Conservation (phyloP, 495 filamentous ascomycete genomes). For the Durotheca rogersii region DNA sequence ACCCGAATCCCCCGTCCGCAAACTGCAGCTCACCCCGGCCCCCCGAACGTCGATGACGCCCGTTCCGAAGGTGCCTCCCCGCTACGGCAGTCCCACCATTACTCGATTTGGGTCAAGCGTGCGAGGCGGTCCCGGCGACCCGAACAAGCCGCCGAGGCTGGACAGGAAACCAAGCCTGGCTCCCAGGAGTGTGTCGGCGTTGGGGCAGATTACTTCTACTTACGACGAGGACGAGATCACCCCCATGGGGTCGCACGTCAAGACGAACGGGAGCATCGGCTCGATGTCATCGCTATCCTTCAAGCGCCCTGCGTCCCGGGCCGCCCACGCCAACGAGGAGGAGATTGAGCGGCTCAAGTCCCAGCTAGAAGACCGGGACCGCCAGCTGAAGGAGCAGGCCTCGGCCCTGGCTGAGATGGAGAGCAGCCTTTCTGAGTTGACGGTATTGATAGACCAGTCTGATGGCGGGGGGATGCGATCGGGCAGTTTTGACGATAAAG, state of each 20-base stretch:
- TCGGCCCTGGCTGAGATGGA: conserved; percentile 83
- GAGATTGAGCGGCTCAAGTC: conserved; percentile 65
- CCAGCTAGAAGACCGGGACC: conserved; percentile 81
- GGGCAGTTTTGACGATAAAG: conserved; percentile 72
- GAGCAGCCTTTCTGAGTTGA: conserved; percentile 70
- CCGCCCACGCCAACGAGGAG: conserved; percentile 53
- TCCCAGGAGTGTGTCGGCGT: conserved; percentile 55
- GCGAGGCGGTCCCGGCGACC: conserved; percentile 57
- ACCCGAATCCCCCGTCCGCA: conserved; percentile 78
- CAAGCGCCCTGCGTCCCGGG: conserved; percentile 53
- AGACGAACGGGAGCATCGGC: conserved; percentile 51
- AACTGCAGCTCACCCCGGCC: conserved; percentile 57
- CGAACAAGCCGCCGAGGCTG: conserved; percentile 52
- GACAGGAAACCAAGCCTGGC: conserved; percentile 53
- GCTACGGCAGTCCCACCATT: conserved; percentile 67
- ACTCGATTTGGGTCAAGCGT: conserved; percentile 66
- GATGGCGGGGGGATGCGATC: conserved; percentile 42
- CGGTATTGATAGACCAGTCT: conserved; percentile 62
- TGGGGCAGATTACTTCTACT: conserved; percentile 45
- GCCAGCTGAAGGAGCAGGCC: conserved; percentile 83
- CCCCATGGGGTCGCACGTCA: conserved; percentile 54
- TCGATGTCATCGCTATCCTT: conserved; percentile 50
- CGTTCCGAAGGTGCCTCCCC: conserved; percentile 42
- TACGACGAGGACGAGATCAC: conserved; percentile 59
- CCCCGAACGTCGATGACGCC: conserved; percentile 56